Base-by-base conservation (phyloP, 1,284 basidiomycete species). In the Leccinum subfulvum region DNA sequence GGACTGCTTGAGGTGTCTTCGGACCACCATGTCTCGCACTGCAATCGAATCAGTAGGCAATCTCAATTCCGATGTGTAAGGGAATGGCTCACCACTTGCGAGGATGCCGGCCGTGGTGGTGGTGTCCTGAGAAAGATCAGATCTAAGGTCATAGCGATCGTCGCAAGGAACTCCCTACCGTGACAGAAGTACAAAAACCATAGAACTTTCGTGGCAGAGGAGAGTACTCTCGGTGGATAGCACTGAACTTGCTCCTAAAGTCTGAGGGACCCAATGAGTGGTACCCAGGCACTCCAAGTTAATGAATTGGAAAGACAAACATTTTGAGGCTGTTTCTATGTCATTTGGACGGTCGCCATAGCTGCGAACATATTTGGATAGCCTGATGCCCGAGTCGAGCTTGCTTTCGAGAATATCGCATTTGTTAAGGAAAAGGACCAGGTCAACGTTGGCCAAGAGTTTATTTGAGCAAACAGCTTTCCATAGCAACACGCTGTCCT, bases 401-500 rank as follows among this genome's bases (percentile, higher is more conserved):
- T 92, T 92, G 61, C 78, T 70, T 56, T 87, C 84, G 53, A 91
- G 76, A 61, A 92, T 86, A 73, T 92, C 90, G 67, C 90, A 91
- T 68, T 92, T 92, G 77, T 92, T 92, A 60, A 92, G 80, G 79
- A 92, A 92, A 28, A 92, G 80, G 57, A 92, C 85, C 37, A 92
- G 78, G 67, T 91, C 88, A 52, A 90, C 89, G 62, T 83, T 84
- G 16, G 85, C 85, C 1, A 92, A 80, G 4, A 92, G 80, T 73
- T 85, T 89, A 75, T 89, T 90, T 13, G 83, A 84, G 75, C 89
- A 90, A 26, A 92, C 82, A 2, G 86, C 82, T 75, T 90, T 91
- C 90, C 90, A 92, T 0, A 92, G 79, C 13, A 91, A 78, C n/a
- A 91, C 89, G 3, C 86, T 88, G 71, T 92, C 90, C 76, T 92